Evolutionary conservation across 1,284 basidiomycete genomes (phyloP), one percentile per base, ranked within the genome.

Genomic region (Agaricales sp.): DNA sequence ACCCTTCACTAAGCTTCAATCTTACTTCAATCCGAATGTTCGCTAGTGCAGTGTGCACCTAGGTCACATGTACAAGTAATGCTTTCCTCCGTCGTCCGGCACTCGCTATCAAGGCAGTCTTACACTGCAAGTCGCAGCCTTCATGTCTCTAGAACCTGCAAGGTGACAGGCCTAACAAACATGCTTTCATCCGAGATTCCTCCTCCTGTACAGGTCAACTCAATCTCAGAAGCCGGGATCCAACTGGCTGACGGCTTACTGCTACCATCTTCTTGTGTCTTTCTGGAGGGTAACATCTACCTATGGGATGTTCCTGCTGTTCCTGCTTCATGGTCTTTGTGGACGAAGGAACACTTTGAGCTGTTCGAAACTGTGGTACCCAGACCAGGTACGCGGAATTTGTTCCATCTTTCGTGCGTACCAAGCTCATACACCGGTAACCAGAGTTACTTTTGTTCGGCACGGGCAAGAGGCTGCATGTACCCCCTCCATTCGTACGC

Each of bases 371-470:
- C 80, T 6, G 78, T 90, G 11, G 73, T 84, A 20, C 93, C 92
- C 1, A 80, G 82, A 62, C 93, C 94, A 52, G 93, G 93, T 92
- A 57, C 52, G 81, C 38, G 19, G 18, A 26, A 12, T 26, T 30
- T 45, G 6, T n/a, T 44, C 12, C 30, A 18, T 1, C 25, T n/a
- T 13, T 20, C 37, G 25, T 12, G 23, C 22, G 37, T 20, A 6
- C 18, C 13, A 20, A 20, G 24, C n/a, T 38, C 16, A 35, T 48
- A 21, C 38, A 41, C 39, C 16, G 4, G 37, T 43, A 16, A 23
- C 0, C 57, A 94, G 95, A 98, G 63, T 90, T 98, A 24, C 66
- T 98, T 16, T 64, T 98, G 2, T 70, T 98, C 16, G 94, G 94
- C 0, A 97, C 94, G 0, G 95, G 95, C 0, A 74, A 73, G 53